Conservation (phyloP, 148 eudicot genomes). For the Diospyros kaki region DNA sequence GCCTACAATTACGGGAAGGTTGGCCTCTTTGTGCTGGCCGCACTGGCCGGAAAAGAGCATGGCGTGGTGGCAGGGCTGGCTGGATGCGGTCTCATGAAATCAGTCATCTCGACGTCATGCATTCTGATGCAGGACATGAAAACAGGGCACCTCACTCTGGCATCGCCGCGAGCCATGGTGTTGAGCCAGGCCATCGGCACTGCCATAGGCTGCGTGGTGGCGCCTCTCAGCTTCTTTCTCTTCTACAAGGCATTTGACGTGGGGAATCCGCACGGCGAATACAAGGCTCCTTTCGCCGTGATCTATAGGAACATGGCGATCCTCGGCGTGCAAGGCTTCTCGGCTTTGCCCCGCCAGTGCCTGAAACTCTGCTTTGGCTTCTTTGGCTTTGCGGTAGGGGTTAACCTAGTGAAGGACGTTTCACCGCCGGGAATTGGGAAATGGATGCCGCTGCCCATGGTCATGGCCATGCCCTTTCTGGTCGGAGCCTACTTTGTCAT, state of each 20-base stretch:
- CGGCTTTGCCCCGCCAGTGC: slow-evolving; percentile 60
- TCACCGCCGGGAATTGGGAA: slow-evolving; percentile 33
- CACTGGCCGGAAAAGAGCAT: slow-evolving; percentile 40
- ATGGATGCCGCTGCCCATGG: slow-evolving; percentile 61
- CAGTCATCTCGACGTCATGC: slow-evolving; percentile 43
- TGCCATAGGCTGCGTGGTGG: slow-evolving; percentile 47
- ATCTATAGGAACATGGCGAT: slow-evolving; percentile 61
- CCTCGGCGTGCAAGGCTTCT: slow-evolving; percentile 56
- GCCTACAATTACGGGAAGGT: slow-evolving; percentile 63
- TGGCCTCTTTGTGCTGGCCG: slow-evolving; percentile 49
- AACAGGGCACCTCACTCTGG: slow-evolving; percentile 52
- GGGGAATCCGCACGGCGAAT: slow-evolving; percentile 57
- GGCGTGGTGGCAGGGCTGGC: slow-evolving; percentile 58
- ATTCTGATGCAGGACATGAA: slow-evolving; percentile 63
- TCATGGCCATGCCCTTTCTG: slow-evolving; percentile 60
- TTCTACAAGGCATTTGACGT: slow-evolving; percentile 61
- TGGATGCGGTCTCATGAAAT: slow-evolving; percentile 51
- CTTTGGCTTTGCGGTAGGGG: slow-evolving; percentile 39
- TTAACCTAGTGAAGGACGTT: slow-evolving; percentile 44
- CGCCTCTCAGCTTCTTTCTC: slow-evolving; percentile 46
- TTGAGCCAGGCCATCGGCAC: slow-evolving; percentile 61
- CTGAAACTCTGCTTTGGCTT: slow-evolving; percentile 51
- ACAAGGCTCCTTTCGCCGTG: slow-evolving; percentile 62
- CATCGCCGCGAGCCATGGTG: slow-evolving; percentile 62
- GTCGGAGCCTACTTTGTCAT: slow-evolving; percentile 57